Evolutionary conservation across 352 stramenopile genomes (phyloP).

Genomic region (Phytophthora brassicae): DNA sequence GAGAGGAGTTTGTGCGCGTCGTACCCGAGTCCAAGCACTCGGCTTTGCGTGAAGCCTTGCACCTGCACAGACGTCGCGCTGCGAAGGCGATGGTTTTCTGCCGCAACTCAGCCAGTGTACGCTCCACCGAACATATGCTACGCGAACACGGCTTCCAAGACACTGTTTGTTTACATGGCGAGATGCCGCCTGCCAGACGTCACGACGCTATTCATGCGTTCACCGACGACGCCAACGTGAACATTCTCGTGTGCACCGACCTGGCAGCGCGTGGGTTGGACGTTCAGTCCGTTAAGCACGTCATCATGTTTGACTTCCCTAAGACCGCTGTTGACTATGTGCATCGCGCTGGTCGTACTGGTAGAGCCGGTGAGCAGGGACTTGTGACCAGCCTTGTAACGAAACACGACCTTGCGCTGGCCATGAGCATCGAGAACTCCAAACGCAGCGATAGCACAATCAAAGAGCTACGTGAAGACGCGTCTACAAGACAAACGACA

Average conservation of each 20-base stretch:
- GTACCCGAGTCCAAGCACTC: slow-evolving; percentile 69
- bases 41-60: slow-evolving; percentile 59
- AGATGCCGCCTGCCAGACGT: slow-evolving; percentile 62
- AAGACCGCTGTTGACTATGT: slow-evolving; percentile 93
- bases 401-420: slow-evolving; percentile 66
- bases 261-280: slow-evolving; percentile 92
- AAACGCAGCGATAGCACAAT: slow-evolving; percentile 60
- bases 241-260: slow-evolving; percentile 93
- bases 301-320: slow-evolving; percentile 95
- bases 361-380: slow-evolving; percentile 55
- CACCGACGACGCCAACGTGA: slow-evolving; percentile 34
- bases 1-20: slow-evolving; percentile 70
- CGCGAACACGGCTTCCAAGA: slow-evolving; percentile 65
- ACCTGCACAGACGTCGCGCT: slow-evolving; percentile 35
- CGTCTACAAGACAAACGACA: neutral
- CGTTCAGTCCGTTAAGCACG: slow-evolving; percentile 85
- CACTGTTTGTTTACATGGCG: slow-evolving; percentile 70
- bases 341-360: slow-evolving; percentile 85
- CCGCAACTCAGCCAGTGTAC: slow-evolving; percentile 67
- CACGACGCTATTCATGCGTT: slow-evolving; percentile 67
- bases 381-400: slow-evolving; percentile 79
- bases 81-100: slow-evolving; percentile 81
- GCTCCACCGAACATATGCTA: slow-evolving; percentile 84
- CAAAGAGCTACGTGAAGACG: slow-evolving; percentile 48
- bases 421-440: slow-evolving; percentile 65